Percentiles rank a stretch among this genome's conserved stretches.
Conservation (phyloP, 1,139 yeast genomes). For the Pichia sp. region DNA sequence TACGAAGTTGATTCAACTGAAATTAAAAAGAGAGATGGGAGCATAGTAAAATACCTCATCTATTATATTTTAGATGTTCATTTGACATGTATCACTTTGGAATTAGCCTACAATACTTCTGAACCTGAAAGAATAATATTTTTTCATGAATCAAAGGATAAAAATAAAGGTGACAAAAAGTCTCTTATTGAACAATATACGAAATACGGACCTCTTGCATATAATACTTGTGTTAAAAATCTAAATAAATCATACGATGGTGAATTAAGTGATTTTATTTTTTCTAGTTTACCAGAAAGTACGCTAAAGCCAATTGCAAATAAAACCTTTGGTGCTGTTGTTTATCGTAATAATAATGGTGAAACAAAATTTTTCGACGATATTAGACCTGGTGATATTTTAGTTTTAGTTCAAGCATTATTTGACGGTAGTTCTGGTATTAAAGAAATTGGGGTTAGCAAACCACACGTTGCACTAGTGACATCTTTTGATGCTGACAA, state of each 20-base stretch:
- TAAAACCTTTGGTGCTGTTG: constrained; percentile 65
- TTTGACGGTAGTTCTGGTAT: constrained; percentile 42
- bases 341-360: constrained; percentile 58
- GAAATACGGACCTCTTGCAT: constrained; percentile 39
- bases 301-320: constrained; percentile 56
- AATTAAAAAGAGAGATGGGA: constrained; percentile 53
- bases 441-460: constrained; percentile 42
- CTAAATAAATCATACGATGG: constrained; percentile 33
- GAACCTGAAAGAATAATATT: constrained; percentile 52
- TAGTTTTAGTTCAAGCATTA: constrained; percentile 67
- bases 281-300: constrained; percentile 31
- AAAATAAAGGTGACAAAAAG: constrained; percentile 42
- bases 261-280: constrained; percentile 27
- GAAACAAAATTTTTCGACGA: constrained; percentile 56
- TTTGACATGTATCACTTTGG: constrained; percentile 59
- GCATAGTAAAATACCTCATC: constrained; percentile 48
- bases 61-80: constrained; percentile 71
- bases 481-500: constrained; percentile 70
- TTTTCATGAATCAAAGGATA: constrained; percentile 38
- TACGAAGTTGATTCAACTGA: constrained; percentile 61
- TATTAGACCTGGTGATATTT: constrained; percentile 75
- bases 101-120: constrained; percentile 45
- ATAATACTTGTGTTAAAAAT: constrained; percentile 37
- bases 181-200: constrained; percentile 46
- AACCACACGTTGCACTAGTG: constrained; percentile 46